Conservation (phyloP, 2,329 filamentous ascomycete species). For the Paecilomyces sp. region DNA sequence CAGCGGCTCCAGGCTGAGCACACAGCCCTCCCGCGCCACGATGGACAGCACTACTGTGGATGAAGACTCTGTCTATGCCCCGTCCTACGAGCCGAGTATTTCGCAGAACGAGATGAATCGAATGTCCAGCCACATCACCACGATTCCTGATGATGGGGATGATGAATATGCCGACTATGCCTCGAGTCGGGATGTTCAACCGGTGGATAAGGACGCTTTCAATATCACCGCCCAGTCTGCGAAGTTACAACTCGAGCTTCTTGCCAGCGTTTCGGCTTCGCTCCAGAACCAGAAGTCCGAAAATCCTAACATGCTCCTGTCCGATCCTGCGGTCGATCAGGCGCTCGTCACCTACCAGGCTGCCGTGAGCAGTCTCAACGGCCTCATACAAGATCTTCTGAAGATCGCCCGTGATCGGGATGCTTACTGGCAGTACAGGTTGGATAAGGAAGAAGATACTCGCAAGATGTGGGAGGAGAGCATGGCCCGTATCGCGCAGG, state of each 20-base stretch:
- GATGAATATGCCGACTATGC: slow-evolving; percentile 76
- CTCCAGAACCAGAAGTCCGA: slow-evolving; percentile 63
- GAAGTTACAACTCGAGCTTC: slow-evolving; percentile 82
- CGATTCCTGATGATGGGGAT: slow-evolving; percentile 53
- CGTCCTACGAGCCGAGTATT: slow-evolving; percentile 50
- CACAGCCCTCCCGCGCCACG: slow-evolving; percentile 40
- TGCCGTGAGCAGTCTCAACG: slow-evolving; percentile 79
- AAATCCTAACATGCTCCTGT: slow-evolving; percentile 65
- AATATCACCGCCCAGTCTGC: slow-evolving; percentile 96
- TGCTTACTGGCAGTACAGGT: slow-evolving; percentile 90
- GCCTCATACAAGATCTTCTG: slow-evolving; percentile 75
- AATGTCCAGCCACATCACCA: slow-evolving; percentile 42
- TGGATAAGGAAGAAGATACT: slow-evolving; percentile 86
- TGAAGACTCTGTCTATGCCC: slow-evolving; percentile 47
- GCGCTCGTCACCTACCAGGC: slow-evolving; percentile 81
- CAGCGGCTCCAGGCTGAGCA: slow-evolving; percentile 41
- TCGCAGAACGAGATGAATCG: slow-evolving; percentile 43
- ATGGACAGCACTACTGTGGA: slow-evolving; percentile 45
- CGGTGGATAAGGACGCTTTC: slow-evolving; percentile 83
- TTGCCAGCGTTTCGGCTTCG: slow-evolving; percentile 78
- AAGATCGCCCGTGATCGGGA: slow-evolving; percentile 92
- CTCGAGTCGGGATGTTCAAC: slow-evolving; percentile 66
- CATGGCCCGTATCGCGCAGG: slow-evolving; percentile 91
- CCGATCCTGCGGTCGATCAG: slow-evolving; percentile 67
- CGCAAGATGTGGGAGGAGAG: slow-evolving; percentile 98